phyloP scores from a whole-genome alignment of 2,329 filamentous ascomycete genomes.

The Cordyceps farinosa region DNA sequence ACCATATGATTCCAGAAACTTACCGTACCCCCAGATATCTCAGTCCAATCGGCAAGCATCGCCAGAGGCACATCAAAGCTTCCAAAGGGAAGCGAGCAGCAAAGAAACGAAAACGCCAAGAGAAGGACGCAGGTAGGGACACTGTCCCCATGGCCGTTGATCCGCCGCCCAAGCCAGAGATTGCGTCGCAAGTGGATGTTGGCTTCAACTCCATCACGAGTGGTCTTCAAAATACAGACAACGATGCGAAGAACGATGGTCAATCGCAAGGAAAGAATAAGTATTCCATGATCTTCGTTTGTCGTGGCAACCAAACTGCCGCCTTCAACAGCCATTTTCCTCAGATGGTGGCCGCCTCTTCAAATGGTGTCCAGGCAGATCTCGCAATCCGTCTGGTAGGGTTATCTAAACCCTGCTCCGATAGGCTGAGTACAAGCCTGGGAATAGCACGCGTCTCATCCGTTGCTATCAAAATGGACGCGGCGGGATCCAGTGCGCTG shows the following conservation, averaged over 20 bases:
- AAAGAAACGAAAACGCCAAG: slow-evolving; percentile 49
- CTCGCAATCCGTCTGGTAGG: slow-evolving; percentile 55
- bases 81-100: slow-evolving; percentile 59
- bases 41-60: slow-evolving; percentile 60
- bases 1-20: slow-evolving; percentile 1
- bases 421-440: slow-evolving; percentile 53
- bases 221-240: slow-evolving; percentile 42
- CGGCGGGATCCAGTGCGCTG: slow-evolving; percentile 55
- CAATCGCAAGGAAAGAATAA: slow-evolving; percentile 15
- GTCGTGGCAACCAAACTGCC: slow-evolving; percentile 54
- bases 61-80: slow-evolving; percentile 47
- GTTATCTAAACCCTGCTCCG: slow-evolving; percentile 57
- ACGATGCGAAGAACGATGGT: neutral
- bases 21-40: slow-evolving; percentile 48
- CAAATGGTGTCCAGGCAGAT: slow-evolving; percentile 36
- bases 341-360: slow-evolving; percentile 50
- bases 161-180: slow-evolving; percentile 42
- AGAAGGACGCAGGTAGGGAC: slow-evolving; percentile 24
- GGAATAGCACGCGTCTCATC: slow-evolving; percentile 63
- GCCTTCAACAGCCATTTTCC: slow-evolving; percentile 59
- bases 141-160: slow-evolving; percentile 20
- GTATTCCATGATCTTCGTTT: slow-evolving; percentile 56
- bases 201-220: slow-evolving; percentile 63
- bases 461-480: slow-evolving; percentile 54
- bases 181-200: slow-evolving; percentile 57